Evolutionary conservation across 2,329 filamentous ascomycete species (phyloP), one percentile per base, ranked within the genome.

Genomic region (Immersiporthe knoxdaviesiana): DNA sequence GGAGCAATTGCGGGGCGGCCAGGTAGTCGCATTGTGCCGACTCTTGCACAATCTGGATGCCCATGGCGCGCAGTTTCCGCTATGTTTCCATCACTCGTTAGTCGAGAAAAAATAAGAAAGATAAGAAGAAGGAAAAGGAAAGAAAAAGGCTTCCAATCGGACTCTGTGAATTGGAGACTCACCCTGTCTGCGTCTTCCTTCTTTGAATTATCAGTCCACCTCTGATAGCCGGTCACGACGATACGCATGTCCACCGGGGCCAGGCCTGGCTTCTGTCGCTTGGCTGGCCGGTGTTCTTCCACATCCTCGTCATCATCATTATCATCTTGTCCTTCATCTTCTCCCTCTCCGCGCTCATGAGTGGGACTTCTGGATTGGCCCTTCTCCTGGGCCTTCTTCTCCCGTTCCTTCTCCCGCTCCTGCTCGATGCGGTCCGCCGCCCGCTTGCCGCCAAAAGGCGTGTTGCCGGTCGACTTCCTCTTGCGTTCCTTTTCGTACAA

Each of bases 401-500:
- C 64, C 71, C 74, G 78, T 16, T 76, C 75, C 11, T 75, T 76
- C 60, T 78, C 77, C 56, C 77, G 77, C 65, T 84, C 80, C 74
- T 84, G 86, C 68, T 91, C 88, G 24, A 87, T 82, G 69, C 83
- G 79, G 67, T 90, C 86, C 2, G 87, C 84, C 0, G 88, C 88
- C 63, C 88, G 83, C 75, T 89, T 90, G 30, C 88, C 88, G 32
- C 89, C 88, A 84, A 88, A 91, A 0, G 85, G 83, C 1, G 80
- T 81, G 39, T 79, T 79, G 3, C 77, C 83, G 72, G 85, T 88
- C 71, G 77, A 76, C 8, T 81, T 79, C 27, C 96, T 89, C 81
- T 97, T 97, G 83, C 88, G 93, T 81, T 99, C 96, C 77, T 96
- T 97, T 76, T 98, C 92, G 76, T 96, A 99, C 41, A 97, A 83